Base-by-base conservation (phyloP, 1,284 basidiomycete species). In the Puccinia triticina region DNA sequence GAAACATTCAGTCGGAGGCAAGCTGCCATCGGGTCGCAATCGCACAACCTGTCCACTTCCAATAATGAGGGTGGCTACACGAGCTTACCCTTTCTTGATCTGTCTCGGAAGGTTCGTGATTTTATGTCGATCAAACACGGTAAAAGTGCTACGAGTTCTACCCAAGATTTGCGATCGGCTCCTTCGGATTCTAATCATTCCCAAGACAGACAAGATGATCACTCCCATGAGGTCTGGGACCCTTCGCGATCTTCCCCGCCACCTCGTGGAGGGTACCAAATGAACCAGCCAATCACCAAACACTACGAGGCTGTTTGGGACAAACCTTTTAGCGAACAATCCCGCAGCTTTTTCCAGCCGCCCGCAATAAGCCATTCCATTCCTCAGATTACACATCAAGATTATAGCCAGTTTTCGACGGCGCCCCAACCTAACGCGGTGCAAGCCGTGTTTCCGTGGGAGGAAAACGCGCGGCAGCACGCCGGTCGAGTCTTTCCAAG, bases 361-460 rank as follows among this genome's bases (percentile, higher is more conserved):
- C 91, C 92, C 0, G 89, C 90, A 7, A 64, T 32, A 8, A 76
- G 34, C 18, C 74, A 59, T 59, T 57, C 40, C 18, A 84, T 86
- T 21, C 87, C 86, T 37, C 86, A 87, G 23, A 84, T 83, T 50
- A 85, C 85, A 5, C 88, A 89, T 84, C 85, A 87, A 73, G 89
- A 88, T 88, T 90, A 89, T 84, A 87, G 86, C 74, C 86, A 87
- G 23, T 87, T 88, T 1, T 87, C 88, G 12, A 84, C 85, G 23
- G 83, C 85, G 0, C 94, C 95, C 0, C 92, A 96, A 86, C 90
- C 89, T 23, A 88, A 87, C 40, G 93, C 93, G 85, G 90, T 96
- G 40, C 92, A 92, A 84, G 88, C 90, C 34, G 89, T 97, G n/a
- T 98, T 98, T 87, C 95, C 96, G 11, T 98, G 96, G 96, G 96